Percentiles rank a stretch among this genome's conserved stretches.
Conservation (phyloP, 805 yeast genomes). For the Pichia pseudocactophila region DNA sequence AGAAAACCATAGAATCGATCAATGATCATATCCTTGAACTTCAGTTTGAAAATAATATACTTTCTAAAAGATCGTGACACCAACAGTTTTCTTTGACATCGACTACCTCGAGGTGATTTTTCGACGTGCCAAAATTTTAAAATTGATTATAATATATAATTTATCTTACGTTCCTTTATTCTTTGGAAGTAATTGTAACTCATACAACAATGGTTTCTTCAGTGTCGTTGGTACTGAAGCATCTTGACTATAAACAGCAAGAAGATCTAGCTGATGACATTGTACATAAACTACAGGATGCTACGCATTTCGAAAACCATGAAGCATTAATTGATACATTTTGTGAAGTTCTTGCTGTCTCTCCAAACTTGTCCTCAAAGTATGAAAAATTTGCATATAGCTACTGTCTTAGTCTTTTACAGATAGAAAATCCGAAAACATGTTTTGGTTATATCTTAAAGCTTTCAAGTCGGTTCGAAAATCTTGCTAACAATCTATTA, state of each 20-base stretch:
- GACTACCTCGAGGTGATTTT: too few relatives aligned
- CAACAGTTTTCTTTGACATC: too few relatives aligned
- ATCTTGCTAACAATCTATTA: conserved; percentile 11
- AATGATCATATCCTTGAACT: conserved; percentile 42
- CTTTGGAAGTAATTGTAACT: too few relatives aligned
- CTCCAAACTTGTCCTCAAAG: conserved; percentile 9
- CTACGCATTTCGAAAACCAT: not conserved
- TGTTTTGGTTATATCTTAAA: not conserved
- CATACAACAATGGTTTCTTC: conserved; percentile 5
- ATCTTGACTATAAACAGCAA: conserved; percentile 10
- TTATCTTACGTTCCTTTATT: too few relatives aligned
- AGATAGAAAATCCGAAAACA: not conserved
- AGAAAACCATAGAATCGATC: conserved; percentile 37
- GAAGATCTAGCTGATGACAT: conserved; percentile 6
- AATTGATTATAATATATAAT: too few relatives aligned
- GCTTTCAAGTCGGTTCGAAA: conserved; percentile 11
- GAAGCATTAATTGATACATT: conserved; percentile 13
- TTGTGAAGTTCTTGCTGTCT: conserved; percentile 14
- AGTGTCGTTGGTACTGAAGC: conserved; percentile 6
- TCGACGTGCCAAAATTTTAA: too few relatives aligned
- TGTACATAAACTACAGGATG: conserved; percentile 3
- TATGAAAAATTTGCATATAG: conserved; percentile 3
- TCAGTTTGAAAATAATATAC: conserved; percentile 42
- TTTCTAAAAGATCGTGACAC: conserved; percentile 17
- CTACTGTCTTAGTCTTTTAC: conserved; percentile 7